Conservation (phyloP, 2,329 filamentous ascomycete species). For the Microsporum canis region DNA sequence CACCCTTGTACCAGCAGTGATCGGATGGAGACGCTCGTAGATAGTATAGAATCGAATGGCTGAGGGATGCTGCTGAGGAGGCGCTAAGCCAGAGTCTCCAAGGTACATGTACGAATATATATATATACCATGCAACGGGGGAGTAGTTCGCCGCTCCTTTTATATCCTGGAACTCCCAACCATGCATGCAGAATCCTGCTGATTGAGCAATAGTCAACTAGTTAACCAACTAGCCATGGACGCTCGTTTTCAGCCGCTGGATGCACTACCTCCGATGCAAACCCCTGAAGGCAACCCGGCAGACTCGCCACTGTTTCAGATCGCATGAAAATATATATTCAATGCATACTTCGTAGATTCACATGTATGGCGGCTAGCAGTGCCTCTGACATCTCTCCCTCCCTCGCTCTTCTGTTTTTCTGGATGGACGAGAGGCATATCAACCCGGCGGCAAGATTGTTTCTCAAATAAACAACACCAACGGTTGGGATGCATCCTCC, state of each 20-base stretch:
- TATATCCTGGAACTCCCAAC: background rate
- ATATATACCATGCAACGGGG: no score
- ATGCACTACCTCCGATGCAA: background rate
- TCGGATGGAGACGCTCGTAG: background rate
- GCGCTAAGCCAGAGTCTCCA: background rate
- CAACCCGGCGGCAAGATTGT: background rate
- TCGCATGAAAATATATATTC: background rate
- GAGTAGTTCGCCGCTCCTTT: background rate
- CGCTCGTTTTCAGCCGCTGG: background rate
- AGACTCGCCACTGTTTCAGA: background rate
- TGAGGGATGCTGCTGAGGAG: background rate
- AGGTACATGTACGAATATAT: background rate
- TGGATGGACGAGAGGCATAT: background rate
- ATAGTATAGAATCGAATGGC: background rate
- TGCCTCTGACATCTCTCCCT: background rate
- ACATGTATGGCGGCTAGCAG: background rate
- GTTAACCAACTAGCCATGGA: background rate
- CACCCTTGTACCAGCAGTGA: background rate
- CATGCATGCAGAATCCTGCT: background rate
- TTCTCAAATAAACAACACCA: background rate
- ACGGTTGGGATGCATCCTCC: background rate
- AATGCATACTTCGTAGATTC: background rate
- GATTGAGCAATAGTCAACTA: no score
- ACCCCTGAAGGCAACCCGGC: background rate
- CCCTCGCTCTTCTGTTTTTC: background rate